Conservation (phyloP, 345 rosid genomes). For the Heritiera littoralis region DNA sequence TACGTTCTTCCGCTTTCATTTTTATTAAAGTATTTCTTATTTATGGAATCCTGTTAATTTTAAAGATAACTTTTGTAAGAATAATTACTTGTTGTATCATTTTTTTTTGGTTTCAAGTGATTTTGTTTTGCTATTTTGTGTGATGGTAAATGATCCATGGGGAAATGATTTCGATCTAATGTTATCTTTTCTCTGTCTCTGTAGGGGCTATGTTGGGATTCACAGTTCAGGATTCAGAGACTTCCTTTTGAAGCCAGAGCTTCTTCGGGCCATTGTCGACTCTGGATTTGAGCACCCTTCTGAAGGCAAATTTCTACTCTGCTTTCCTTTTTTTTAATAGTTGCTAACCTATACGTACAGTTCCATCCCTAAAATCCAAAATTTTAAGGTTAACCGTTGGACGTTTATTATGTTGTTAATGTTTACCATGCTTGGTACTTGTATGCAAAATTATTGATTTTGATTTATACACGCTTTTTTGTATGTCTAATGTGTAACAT, state of each 20-base stretch:
- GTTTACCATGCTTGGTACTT: neutral
- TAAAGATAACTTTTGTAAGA: neutral
- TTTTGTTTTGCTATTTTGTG: neutral
- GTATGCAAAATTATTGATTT: neutral
- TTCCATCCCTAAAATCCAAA: neutral
- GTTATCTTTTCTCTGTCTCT: neutral
- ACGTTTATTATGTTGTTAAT: neutral
- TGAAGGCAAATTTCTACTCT: constrained; percentile 58
- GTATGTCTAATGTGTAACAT: neutral
- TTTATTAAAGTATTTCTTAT: neutral
- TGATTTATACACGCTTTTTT: neutral
- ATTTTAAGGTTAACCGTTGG: neutral
- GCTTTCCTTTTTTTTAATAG: neutral
- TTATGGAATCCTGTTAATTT: neutral
- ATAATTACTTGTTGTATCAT: neutral
- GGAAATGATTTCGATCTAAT: neutral
- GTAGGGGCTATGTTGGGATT: constrained; percentile 94
- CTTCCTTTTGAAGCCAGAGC: constrained; percentile 98
- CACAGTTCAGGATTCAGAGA: constrained; percentile 99
- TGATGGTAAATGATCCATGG: neutral
- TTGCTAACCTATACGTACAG: neutral
- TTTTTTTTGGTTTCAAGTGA: neutral
- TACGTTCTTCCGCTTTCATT: neutral
- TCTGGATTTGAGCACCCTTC: constrained; percentile 99
- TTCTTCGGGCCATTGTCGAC: constrained; percentile 94